These are phyloP conservation scores for Dendrobium catenatum DNA, from an alignment of 106 monocot genomes.

Conservation along the genomic window DNA sequence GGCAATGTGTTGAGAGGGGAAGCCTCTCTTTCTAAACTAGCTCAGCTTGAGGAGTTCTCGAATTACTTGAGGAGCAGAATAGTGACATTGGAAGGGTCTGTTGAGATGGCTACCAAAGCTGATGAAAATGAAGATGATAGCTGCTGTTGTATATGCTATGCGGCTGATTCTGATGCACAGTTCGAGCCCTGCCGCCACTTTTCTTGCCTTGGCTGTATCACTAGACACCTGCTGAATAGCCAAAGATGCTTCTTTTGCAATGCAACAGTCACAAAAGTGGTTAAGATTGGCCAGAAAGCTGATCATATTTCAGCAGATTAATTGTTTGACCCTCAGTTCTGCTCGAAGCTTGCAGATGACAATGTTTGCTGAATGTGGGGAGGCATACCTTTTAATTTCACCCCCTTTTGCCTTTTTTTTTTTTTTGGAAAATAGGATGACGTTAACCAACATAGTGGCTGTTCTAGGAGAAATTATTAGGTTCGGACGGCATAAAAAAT, in stretches of 20 bases:
- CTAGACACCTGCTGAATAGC: constrained; percentile 80
- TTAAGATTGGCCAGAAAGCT: constrained; percentile 9
- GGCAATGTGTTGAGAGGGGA: constrained; percentile 64
- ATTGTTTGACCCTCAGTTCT: not conserved
- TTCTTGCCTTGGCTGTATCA: constrained; percentile 91
- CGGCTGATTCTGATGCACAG: constrained; percentile 44
- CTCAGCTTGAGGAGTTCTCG: constrained; percentile 65
- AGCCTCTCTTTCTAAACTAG: constrained; percentile 48
- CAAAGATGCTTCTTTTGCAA: constrained; percentile 98
- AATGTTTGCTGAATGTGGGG: too few relatives aligned
- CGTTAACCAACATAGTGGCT: not conserved
- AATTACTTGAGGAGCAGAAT: constrained; percentile 39
- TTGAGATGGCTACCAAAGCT: not conserved
- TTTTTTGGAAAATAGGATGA: not conserved
- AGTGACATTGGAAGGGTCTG: constrained; percentile 15
- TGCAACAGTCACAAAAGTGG: constrained; percentile 58
- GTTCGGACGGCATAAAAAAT: too few relatives aligned
- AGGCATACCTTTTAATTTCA: not conserved
- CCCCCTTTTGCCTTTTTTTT: not conserved
- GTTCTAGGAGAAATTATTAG: too few relatives aligned
- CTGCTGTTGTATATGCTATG: constrained; percentile 88
- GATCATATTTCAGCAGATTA: not conserved
- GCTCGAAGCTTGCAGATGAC: not conserved
- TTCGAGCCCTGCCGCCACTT: constrained; percentile 88
- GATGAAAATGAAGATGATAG: constrained; percentile 31